Evolutionary conservation across 2,329 filamentous ascomycete species (phyloP).

Genomic region (Immersiporthe knoxdaviesiana): DNA sequence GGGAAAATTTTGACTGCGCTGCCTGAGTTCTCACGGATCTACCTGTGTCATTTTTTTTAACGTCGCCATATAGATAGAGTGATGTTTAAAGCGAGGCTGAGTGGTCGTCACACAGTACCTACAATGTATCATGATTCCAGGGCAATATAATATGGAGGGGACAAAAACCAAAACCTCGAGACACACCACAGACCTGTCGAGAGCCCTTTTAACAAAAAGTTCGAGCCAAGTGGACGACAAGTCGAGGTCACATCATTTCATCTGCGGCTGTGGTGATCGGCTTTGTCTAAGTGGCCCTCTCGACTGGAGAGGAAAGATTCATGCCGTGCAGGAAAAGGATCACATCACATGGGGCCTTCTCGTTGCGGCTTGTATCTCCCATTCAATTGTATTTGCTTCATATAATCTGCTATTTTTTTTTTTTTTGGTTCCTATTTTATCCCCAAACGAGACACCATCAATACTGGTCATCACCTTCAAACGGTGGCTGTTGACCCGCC

Average conservation of each 20-base stretch:
- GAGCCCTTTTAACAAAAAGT: too few species aligned
- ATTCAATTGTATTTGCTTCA: neutral
- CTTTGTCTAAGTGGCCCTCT: neutral
- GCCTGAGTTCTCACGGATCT: neutral
- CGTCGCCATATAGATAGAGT: neutral
- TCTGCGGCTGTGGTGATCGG: neutral
- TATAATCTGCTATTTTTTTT: too few species aligned
- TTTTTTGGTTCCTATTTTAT: too few species aligned
- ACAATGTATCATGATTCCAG: neutral
- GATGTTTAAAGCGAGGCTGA: neutral
- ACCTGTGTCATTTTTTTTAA: neutral
- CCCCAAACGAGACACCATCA: neutral
- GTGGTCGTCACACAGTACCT: neutral
- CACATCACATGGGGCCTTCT: neutral
- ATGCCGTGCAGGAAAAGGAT: neutral
- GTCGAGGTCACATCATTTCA: neutral
- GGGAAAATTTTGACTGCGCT: neutral
- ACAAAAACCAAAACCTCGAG: neutral
- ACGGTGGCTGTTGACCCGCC: conserved; percentile 27
- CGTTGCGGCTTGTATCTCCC: neutral
- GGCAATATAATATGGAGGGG: neutral
- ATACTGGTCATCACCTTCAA: neutral
- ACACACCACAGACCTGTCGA: neutral
- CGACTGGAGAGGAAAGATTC: neutral
- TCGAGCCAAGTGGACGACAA: too few species aligned